These are phyloP conservation scores for Boletellus ananiceps DNA, from an alignment of 768 basidiomycete species.

Conservation along the genomic window DNA sequence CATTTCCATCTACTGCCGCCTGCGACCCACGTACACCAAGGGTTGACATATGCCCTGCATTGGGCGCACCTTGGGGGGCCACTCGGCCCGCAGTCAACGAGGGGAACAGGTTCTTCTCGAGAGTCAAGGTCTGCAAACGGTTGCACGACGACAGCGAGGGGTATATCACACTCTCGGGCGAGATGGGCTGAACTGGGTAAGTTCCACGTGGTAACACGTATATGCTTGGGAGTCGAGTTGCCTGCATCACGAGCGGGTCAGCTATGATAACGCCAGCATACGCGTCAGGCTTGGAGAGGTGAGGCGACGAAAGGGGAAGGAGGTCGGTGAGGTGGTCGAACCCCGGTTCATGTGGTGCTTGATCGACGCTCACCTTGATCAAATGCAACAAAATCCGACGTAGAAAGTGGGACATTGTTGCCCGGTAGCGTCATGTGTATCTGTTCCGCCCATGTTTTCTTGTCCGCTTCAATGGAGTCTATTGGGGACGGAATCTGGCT, in stretches of 20 bases:
- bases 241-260: constrained; percentile 38
- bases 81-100: constrained; percentile 62
- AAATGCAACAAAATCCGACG: constrained; percentile 81
- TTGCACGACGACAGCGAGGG: constrained; percentile 80
- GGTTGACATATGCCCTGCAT: constrained; percentile 90
- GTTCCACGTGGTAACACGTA: constrained; percentile 87
- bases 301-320: not conserved
- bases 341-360: not conserved
- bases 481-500: constrained; percentile 90
- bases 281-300: not conserved
- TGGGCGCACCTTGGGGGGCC: constrained; percentile 83
- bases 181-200: constrained; percentile 78
- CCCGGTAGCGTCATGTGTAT: constrained; percentile 60
- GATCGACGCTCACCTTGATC: constrained; percentile 66
- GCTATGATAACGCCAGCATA: constrained; percentile 1
- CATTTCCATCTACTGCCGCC: constrained; percentile 88
- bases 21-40: constrained; percentile 83
- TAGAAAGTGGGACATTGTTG: constrained; percentile 73
- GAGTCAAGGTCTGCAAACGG: constrained; percentile 83
- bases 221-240: constrained; percentile 88
- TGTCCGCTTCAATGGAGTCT: constrained; percentile 73
- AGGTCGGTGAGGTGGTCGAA: not conserved
- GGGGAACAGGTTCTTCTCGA: constrained; percentile 73
- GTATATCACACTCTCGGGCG: constrained; percentile 76
- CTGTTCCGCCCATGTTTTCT: constrained; percentile 70